Base-by-base conservation (phyloP, 306 rosid genomes). In the Quercus engelmannii region DNA sequence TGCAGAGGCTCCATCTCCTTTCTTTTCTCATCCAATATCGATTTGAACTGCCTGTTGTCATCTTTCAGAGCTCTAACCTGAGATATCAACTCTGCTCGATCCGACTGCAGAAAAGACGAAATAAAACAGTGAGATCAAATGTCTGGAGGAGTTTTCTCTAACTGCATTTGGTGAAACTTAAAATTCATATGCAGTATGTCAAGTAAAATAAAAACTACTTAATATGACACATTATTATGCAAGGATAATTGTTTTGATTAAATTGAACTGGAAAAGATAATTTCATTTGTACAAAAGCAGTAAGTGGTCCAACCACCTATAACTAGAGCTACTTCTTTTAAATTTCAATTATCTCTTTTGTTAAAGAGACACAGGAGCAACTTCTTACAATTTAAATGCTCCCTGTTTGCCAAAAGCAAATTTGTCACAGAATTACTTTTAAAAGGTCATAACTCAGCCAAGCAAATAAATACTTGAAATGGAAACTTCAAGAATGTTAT, bases 1-100 rank as follows among this genome's bases (percentile, higher is more conserved):
- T 89, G 93, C 54, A 93, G 87, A 58, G 99, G 98, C 74, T 88
- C 97, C 5, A 93, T 91, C 90, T 91, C 97, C 87, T 83, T 96
- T 38, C 84, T 80, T 84, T 93, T 96, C 88, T 87, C 98, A 55
- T 85, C 99, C 78, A 90, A 86, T 7, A 91, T 74, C 38, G 86
- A 72, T 86, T 81, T 90, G 80, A 80, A 84, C 85, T 91, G 97
- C 74, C 89, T 85, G 73, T 70, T 86, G 87, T 91, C 92, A 81
- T 76, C 91, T 83, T 87, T 91, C 80, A 93, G 88, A 83, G 94
- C 76, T 86, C 82, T 96, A 21, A 96, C 75, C 88, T 96, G 94
- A 82, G 93, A 84, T 78, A 93, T 91, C 84, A 93, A 65, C 86
- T 88, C 97, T 3, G 86, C 87, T 70, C 94, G 88, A 0, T 87